phyloP scores from a whole-genome alignment of 495 filamentous ascomycete species.

The Penicillium fimorum region DNA sequence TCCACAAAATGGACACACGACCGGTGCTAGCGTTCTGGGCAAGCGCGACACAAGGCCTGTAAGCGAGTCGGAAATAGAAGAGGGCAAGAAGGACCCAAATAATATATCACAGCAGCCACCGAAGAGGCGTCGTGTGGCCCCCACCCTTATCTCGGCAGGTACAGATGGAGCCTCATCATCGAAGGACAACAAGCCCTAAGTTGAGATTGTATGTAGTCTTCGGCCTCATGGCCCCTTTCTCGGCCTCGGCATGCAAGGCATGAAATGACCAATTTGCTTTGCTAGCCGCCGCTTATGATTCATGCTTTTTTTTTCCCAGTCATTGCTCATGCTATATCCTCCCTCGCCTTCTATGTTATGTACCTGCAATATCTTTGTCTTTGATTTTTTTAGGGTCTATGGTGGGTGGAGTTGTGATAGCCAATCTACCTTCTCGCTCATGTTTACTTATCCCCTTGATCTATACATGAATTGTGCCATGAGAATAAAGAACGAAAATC shows the following conservation, averaged over 20 bases:
- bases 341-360: not conserved
- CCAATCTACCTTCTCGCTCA: not conserved
- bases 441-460: constrained; percentile 1
- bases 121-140: constrained; percentile 78
- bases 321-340: constrained; percentile 7
- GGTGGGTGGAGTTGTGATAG: not conserved
- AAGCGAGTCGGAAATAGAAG: constrained; percentile 60
- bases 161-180: constrained; percentile 21
- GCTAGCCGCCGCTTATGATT: constrained; percentile 12
- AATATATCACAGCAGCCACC: constrained; percentile 36
- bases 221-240: not conserved
- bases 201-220: not conserved
- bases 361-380: not conserved
- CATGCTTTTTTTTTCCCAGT: constrained; percentile 4
- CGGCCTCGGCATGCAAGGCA: not conserved
- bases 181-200: constrained; percentile 19
- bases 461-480: constrained; percentile 1
- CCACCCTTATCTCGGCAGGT: constrained; percentile 58
- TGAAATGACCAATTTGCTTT: not conserved
- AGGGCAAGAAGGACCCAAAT: constrained; percentile 49
- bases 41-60: constrained; percentile 51
- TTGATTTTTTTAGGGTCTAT: not conserved
- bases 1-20: constrained; percentile 42
- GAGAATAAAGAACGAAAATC: constrained; percentile 2
- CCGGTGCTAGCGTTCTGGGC: constrained; percentile 48